Percentiles rank a stretch among this genome's conserved stretches.
Evolutionary conservation across 345 rosid genomes (phyloP).

Genomic region (Populus pruinosa): DNA sequence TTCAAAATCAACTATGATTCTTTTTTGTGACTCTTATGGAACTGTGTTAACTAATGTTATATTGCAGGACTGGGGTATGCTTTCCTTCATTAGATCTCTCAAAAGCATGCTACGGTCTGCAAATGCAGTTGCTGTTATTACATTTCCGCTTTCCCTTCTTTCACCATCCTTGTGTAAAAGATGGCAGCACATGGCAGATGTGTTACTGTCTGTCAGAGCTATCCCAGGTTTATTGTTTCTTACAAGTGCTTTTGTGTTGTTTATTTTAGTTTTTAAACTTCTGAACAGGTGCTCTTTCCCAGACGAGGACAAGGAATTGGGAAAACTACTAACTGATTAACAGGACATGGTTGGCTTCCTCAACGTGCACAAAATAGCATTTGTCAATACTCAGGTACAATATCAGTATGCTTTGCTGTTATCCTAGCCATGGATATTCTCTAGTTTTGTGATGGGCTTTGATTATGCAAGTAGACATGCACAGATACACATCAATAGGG

Average conservation of each 20-base stretch:
- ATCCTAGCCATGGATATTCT: background rate
- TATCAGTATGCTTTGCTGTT: background rate
- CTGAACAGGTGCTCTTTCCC: slow-evolving; percentile 14
- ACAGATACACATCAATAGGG: background rate
- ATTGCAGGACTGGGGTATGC: slow-evolving; percentile 80
- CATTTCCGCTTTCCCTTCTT: slow-evolving; percentile 72
- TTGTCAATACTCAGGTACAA: slow-evolving; percentile 76
- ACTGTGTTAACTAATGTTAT: background rate
- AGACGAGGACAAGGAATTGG: slow-evolving; percentile 85
- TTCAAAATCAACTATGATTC: background rate
- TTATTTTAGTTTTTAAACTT: slow-evolving; percentile 5
- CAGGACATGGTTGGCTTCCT: slow-evolving; percentile 94
- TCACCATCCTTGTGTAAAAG: slow-evolving; percentile 63
- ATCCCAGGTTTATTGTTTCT: slow-evolving; percentile 52
- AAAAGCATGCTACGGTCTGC: slow-evolving; percentile 72
- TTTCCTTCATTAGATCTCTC: slow-evolving; percentile 71
- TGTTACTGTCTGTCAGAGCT: slow-evolving; percentile 78
- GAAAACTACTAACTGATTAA: slow-evolving; percentile 77
- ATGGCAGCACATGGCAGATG: slow-evolving; percentile 89
- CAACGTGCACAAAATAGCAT: slow-evolving; percentile 73
- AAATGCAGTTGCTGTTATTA: slow-evolving; percentile 73
- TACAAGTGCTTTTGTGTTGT: background rate
- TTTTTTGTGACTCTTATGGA: background rate
- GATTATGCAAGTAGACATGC: background rate
- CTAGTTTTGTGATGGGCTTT: background rate